Conservation (phyloP, 306 rosid genomes). For the Vigna trinervia region DNA sequence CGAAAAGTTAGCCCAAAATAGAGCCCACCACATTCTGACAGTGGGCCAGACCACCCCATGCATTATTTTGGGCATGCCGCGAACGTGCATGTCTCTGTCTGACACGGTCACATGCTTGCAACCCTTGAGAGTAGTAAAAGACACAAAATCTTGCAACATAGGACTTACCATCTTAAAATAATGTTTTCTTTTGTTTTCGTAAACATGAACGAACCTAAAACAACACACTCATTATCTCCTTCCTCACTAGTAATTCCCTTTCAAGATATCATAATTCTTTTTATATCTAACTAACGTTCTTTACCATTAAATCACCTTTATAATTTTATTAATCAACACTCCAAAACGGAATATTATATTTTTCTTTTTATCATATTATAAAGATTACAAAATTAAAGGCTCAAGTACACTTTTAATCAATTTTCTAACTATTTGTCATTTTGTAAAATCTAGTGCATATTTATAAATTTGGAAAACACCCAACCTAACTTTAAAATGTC, state of each 20-base stretch:
- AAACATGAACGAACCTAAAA: not conserved
- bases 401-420: not conserved
- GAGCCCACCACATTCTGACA: constrained; percentile 25
- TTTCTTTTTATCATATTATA: not conserved
- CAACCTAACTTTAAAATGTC: too few relatives aligned
- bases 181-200: too few relatives aligned
- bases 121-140: not conserved
- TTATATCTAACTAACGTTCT: not conserved
- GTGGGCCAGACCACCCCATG: constrained; percentile 18
- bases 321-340: not conserved
- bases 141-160: not conserved
- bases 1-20: not conserved
- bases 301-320: not conserved
- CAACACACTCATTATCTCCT: not conserved
- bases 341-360: not conserved
- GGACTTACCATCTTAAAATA: too few relatives aligned
- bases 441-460: not conserved
- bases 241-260: not conserved
- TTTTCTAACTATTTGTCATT: not conserved
- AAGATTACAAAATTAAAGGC: not conserved
- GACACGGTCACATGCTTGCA: constrained; percentile 8
- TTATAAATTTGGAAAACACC: not conserved
- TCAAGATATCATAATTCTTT: constrained; percentile 1
- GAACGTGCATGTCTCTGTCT: constrained; percentile 17
- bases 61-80: constrained; percentile 3